Base-by-base conservation (phyloP, 2,329 filamentous ascomycete species). In the Verticillium longisporum region DNA sequence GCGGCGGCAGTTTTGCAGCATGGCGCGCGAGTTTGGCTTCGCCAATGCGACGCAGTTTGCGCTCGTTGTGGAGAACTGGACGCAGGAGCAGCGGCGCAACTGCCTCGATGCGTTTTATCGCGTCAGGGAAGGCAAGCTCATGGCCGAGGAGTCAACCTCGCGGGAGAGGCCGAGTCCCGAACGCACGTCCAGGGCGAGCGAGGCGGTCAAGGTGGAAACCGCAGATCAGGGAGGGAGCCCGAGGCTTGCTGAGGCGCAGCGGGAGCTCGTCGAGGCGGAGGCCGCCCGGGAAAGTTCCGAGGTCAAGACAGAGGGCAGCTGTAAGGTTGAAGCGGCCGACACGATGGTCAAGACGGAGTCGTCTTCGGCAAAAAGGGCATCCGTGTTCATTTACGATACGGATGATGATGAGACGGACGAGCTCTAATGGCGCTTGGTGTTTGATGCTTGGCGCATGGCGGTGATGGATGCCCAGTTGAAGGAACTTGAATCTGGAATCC, bases 51-150 rank as follows among this genome's bases (percentile, higher is more conserved):
- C 87, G 0, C 89, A 95, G 63, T 98, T 98, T 80, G 95, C 93
- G 3, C 78, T 97, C 41, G 86, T 92, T 14, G 93, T 98, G 3
- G 95, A 98, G 74, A 85, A 87, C 14, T 96, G 92, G 91, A 96
- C 90, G 55, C 90, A 94, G 72, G 90, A 89, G 69, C 83, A 95
- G 75, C 78, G 94, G 69, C 83, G 90, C 63, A 87, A 88, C 66
- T 93, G 86, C 73, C 77, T 98, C 32, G 90, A 96, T 61, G 78
- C 78, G 3, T 98, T 97, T 74, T 98, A 98, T 78, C 77, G 79
- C 64, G 80, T 80, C 66, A 80, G 93, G 65, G 82, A 86, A 70
- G 81, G 82, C 62, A 77, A 77, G 66, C 60, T 87, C 50, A 70
- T 73, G 45, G 72, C 68, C 31, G 69, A 71, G 50, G 68, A 70